phyloP scores from a whole-genome alignment of 805 yeast genomes.

The Pichia eremophila region DNA sequence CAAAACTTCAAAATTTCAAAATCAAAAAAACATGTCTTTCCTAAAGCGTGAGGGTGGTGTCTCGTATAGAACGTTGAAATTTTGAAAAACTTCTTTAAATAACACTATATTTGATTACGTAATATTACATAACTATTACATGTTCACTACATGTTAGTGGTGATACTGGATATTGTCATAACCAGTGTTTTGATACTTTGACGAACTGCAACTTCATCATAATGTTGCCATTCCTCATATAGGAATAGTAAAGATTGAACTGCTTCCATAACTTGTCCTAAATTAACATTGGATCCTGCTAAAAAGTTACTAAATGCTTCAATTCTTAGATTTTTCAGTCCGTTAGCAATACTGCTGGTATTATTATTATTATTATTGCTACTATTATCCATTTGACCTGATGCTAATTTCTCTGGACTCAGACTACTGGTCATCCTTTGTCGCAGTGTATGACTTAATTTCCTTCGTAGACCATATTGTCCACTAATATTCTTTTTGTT shows the following conservation, averaged over 20 bases:
- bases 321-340: slow-evolving; percentile 28
- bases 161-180: neutral
- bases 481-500: neutral
- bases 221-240: slow-evolving; percentile 82
- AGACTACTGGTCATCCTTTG: neutral
- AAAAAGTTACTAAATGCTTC: slow-evolving; percentile 55
- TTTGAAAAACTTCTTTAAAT: too few relatives aligned
- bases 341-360: neutral
- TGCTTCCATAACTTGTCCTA: slow-evolving; percentile 69
- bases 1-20: too few relatives aligned
- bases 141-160: neutral
- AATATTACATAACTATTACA: too few relatives aligned
- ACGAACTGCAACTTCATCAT: slow-evolving; percentile 56
- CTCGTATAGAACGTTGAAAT: too few relatives aligned
- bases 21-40: too few relatives aligned
- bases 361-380: too few relatives aligned
- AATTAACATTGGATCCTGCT: slow-evolving; percentile 66
- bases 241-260: slow-evolving; percentile 76
- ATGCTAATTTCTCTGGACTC: slow-evolving; percentile 2
- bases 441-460: slow-evolving; percentile 2
- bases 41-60: too few relatives aligned
- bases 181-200: slow-evolving; percentile 15
- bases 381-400: neutral
- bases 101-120: too few relatives aligned
- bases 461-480: slow-evolving; percentile 4